phyloP scores from a whole-genome alignment of 495 filamentous ascomycete genomes.

The Aspergillus sclerotioniger region DNA sequence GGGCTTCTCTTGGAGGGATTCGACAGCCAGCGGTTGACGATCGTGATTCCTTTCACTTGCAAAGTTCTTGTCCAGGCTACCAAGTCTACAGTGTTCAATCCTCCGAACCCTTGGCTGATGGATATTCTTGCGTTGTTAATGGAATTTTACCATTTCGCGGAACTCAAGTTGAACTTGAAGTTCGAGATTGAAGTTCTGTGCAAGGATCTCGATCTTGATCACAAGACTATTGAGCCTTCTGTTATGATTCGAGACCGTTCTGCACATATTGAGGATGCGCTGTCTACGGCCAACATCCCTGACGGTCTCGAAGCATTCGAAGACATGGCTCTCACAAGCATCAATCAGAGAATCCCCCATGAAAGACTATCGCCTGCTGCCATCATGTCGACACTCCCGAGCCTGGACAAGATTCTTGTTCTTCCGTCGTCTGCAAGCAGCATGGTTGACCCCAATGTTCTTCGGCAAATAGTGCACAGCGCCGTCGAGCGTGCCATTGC shows the following conservation, averaged over 20 bases:
- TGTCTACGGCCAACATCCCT: constrained; percentile 52
- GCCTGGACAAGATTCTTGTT: constrained; percentile 68
- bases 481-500: constrained; percentile 84
- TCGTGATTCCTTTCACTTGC: constrained; percentile 95
- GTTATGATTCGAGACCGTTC: constrained; percentile 73
- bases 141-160: constrained; percentile 88
- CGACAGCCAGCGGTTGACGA: constrained; percentile 81
- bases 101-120: constrained; percentile 96
- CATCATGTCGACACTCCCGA: constrained; percentile 73
- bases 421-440: constrained; percentile 74
- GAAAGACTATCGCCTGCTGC: constrained; percentile 70
- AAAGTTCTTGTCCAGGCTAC: constrained; percentile 83
- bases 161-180: constrained; percentile 90
- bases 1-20: constrained; percentile 89
- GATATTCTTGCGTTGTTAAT: constrained; percentile 84
- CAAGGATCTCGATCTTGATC: constrained; percentile 82
- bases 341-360: constrained; percentile 64
- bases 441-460: constrained; percentile 63
- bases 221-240: constrained; percentile 82
- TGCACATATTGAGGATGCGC: constrained; percentile 56
- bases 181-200: constrained; percentile 98
- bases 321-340: constrained; percentile 68
- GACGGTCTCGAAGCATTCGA: constrained; percentile 77
- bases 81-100: constrained; percentile 85
- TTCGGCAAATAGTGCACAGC: constrained; percentile 77